These are phyloP conservation scores for Galium porrigens DNA, from an alignment of 305 asterid species.

Conservation along the genomic window DNA sequence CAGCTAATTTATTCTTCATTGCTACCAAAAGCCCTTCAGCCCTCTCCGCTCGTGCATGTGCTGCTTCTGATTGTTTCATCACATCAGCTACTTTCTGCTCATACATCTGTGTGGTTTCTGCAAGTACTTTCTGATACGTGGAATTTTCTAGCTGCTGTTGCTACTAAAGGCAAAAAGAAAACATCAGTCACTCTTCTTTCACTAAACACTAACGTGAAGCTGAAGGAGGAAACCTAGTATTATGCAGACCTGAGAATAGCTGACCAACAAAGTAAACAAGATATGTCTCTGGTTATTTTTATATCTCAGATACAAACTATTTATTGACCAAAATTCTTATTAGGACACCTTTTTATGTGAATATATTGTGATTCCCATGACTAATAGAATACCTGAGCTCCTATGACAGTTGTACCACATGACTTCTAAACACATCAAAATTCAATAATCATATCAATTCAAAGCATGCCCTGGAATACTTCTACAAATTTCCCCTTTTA, in stretches of 20 bases:
- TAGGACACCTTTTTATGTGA: not conserved
- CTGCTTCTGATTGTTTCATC: constrained; percentile 46
- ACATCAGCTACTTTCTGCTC: constrained; percentile 62
- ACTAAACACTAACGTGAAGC: not conserved
- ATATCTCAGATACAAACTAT: not conserved
- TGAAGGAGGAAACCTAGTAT: not conserved
- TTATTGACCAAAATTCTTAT: not conserved
- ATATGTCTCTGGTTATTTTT: not conserved
- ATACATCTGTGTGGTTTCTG: constrained; percentile 63
- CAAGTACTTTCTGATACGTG: constrained; percentile 46
- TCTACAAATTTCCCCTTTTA: not conserved
- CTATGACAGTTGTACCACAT: not conserved
- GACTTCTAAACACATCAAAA: not conserved
- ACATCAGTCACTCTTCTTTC: constrained; percentile 22
- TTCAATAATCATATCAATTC: not conserved
- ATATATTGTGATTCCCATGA: not conserved
- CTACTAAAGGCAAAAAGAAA: constrained; percentile 54
- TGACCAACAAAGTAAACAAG: not conserved
- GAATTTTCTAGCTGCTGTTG: constrained; percentile 60
- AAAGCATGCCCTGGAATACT: not conserved
- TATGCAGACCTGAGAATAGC: not conserved
- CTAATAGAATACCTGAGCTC: not conserved
- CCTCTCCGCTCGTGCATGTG: constrained; percentile 21
- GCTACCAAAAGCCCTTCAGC: constrained; percentile 42
- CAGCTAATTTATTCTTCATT: constrained; percentile 42